Percentiles rank a stretch among this genome's conserved stretches.
Evolutionary conservation across 345 rosid genomes (phyloP).

Genomic region (Camelina sativa): DNA sequence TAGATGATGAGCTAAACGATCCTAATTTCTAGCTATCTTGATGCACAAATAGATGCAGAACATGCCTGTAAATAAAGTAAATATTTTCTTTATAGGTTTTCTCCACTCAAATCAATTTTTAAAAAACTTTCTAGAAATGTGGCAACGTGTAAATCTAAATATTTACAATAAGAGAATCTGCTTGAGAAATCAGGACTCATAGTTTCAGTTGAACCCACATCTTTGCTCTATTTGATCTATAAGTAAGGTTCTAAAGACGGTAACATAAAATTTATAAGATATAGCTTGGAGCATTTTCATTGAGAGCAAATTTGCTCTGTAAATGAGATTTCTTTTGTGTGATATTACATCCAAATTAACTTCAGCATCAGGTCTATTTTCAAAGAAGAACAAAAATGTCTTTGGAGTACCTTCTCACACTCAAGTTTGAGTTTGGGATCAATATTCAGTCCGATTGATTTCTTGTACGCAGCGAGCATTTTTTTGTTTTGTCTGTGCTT

Average conservation of each 20-base stretch:
- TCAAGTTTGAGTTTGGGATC: conserved; percentile 78
- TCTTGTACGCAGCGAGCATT: conserved; percentile 72
- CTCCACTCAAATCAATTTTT: background rate
- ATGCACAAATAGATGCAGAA: background rate
- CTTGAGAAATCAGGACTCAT: conserved; percentile 18
- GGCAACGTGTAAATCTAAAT: no score
- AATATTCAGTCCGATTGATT: conserved; percentile 60
- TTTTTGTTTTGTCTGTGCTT: conserved; percentile 56
- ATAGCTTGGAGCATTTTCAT: conserved; percentile 10
- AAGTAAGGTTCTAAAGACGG: conserved; percentile 1
- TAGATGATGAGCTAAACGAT: background rate
- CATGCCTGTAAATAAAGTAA: background rate
- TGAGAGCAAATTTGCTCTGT: background rate
- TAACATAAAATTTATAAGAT: background rate
- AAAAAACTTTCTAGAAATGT: no score
- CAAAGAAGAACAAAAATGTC: conserved; percentile 14
- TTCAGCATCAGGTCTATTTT: background rate
- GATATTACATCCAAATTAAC: conserved; percentile 5
- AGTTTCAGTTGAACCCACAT: conserved; percentile 16
- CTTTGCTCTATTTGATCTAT: background rate
- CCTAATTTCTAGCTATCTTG: conserved; percentile 2
- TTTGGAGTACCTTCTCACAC: conserved; percentile 70
- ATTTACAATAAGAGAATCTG: conserved; percentile 28
- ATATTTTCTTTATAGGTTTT: conserved; percentile 1
- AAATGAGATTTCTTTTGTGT: background rate